Base-by-base conservation (phyloP, 495 filamentous ascomycete species). In the Penicillium tannophilum region DNA sequence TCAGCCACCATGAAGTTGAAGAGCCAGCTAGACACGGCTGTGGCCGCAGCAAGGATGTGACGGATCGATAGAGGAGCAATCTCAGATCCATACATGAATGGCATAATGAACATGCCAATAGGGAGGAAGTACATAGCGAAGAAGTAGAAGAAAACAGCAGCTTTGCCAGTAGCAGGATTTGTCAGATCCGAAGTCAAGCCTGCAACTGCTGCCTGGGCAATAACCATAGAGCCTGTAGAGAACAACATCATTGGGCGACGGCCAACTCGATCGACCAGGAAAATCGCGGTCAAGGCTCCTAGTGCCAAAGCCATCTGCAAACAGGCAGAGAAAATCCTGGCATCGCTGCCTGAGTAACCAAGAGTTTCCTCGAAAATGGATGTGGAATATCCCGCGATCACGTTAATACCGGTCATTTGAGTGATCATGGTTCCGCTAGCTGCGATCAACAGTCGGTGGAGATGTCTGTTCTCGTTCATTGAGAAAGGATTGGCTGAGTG, bases 161-260 rank as follows among this genome's bases (percentile, higher is more conserved):
- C 71, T 33, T 52, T 52, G 50, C 31, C 50, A 9, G 8, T 52
- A 3, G 50, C 19, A n/a, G 31, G 31, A 4, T 19, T 52, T n/a
- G 44, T 26, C 52, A 74, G 64, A 24, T 72, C 79, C 2, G 58
- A 64, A 12, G 48, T 55, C 4, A 61, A 31, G n/a, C 64, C 64
- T 26, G 82, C 78, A 6, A 89, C 74, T 41, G 86, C 77, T 23
- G 82, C 77, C 80, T 88, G 87, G 50, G 76, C 81, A 0, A 71
- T 58, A 41, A 73, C 75, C 79, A 87, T 86, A 5, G 87, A 86
- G 2, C 66, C 71, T 6, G 80, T 78, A 17, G 84, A 83, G 61
- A 85, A 82, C 17, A 89, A 72, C 76, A 89, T 84, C 55, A 89
- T 75, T 51, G 75, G 77, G 6, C 63, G 56, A 28, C 65, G 63